These are phyloP conservation scores for Arachis hypogaea DNA, from an alignment of 306 rosid genomes.

Conservation along the genomic window DNA sequence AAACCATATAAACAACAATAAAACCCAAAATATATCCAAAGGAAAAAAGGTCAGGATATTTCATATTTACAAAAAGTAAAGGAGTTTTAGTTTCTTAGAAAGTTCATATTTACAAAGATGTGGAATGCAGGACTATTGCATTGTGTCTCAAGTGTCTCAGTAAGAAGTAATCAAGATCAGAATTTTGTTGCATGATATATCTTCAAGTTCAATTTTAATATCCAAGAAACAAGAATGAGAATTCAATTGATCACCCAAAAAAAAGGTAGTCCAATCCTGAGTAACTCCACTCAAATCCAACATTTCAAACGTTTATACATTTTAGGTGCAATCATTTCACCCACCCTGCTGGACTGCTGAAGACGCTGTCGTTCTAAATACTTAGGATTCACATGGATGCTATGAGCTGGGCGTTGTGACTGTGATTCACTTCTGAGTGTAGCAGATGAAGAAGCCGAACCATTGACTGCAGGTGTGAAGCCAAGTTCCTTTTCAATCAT, in stretches of 20 bases:
- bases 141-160: constrained; percentile 27
- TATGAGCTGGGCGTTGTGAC: constrained; percentile 83
- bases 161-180: constrained; percentile 23
- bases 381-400: constrained; percentile 97
- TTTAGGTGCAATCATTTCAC: constrained; percentile 43
- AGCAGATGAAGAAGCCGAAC: constrained; percentile 65
- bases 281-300: constrained; percentile 22
- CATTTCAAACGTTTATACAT: constrained; percentile 24
- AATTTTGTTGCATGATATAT: constrained; percentile 9
- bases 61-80: constrained; percentile 8
- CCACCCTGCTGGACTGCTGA: constrained; percentile 83
- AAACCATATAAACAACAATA: constrained; percentile 7
- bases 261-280: constrained; percentile 9
- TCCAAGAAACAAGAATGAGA: constrained; percentile 14
- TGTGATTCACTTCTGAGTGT: constrained; percentile 78
- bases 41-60: neutral
- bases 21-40: constrained; percentile 9
- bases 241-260: constrained; percentile 16
- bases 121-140: neutral
- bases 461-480: constrained; percentile 64
- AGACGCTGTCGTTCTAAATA: constrained; percentile 95
- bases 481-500: constrained; percentile 90
- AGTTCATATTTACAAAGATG: constrained; percentile 7
- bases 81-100: neutral
- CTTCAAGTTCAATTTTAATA: constrained; percentile 25